Percentiles rank a stretch among this genome's conserved stretches.
phyloP scores from a whole-genome alignment of 805 yeast genomes.

The Saccharomyces paradoxus region DNA sequence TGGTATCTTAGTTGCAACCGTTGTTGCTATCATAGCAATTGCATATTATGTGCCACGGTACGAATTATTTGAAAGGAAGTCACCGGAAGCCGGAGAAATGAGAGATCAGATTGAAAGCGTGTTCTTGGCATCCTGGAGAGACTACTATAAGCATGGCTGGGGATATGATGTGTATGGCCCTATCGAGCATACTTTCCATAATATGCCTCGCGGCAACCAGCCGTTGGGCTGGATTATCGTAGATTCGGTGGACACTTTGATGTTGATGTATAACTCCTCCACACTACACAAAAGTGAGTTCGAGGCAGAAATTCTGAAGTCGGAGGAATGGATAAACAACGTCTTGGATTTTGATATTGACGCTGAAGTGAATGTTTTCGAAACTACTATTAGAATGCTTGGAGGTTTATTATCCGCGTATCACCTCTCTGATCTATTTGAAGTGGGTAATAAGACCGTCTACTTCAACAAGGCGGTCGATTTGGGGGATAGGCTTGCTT shows the following conservation, averaged over 20 bases:
- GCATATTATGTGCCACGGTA: background rate
- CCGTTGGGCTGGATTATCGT: conserved; percentile 94
- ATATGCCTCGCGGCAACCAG: conserved; percentile 55
- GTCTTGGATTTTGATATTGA: conserved; percentile 66
- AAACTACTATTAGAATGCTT: conserved; percentile 89
- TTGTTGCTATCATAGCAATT: conserved; percentile 5
- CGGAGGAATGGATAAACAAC: conserved; percentile 65
- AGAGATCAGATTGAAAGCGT: conserved; percentile 50
- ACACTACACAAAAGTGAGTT: conserved; percentile 20
- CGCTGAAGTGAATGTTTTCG: conserved; percentile 73
- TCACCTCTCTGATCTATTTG: conserved; percentile 39
- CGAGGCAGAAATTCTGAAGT: conserved; percentile 51
- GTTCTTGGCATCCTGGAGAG: conserved; percentile 69
- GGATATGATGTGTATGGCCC: conserved; percentile 77
- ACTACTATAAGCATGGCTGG: conserved; percentile 66
- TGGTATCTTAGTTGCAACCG: conserved; percentile 5
- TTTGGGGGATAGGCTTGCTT: conserved; percentile 63
- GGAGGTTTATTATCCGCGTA: conserved; percentile 87
- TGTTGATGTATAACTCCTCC: conserved; percentile 54
- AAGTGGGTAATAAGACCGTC: conserved; percentile 25
- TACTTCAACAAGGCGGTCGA: conserved; percentile 72
- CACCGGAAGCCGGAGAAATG: conserved; percentile 4
- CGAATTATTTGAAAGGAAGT: background rate
- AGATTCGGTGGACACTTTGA: conserved; percentile 75
- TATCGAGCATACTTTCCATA: conserved; percentile 48